Conservation (phyloP, 2,329 filamentous ascomycete genomes). For the Leptographium radiaticola region DNA sequence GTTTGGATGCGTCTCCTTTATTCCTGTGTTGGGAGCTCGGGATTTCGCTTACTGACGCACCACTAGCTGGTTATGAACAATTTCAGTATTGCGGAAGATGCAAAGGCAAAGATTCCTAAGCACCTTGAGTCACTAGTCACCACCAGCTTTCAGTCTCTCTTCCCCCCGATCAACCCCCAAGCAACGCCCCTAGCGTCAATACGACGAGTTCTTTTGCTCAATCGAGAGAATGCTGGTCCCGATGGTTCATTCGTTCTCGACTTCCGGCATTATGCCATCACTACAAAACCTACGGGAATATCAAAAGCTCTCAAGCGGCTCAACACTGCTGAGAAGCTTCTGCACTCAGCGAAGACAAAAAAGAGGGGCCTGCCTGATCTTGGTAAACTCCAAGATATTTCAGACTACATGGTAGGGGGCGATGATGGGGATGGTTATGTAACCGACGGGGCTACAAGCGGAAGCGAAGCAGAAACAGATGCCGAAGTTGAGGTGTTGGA, state of each 20-base stretch:
- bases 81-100: constrained; percentile 54
- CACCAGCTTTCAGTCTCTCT: constrained; percentile 90
- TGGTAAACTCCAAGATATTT: constrained; percentile 80
- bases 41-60: constrained; percentile 13
- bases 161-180: constrained; percentile 90
- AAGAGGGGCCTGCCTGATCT: constrained; percentile 76
- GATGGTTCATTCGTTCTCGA: constrained; percentile 69
- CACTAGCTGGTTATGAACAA: constrained; percentile 90
- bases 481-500: constrained; percentile 82
- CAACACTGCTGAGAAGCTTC: constrained; percentile 71
- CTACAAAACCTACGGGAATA: constrained; percentile 70
- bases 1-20: neutral
- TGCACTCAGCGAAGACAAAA: constrained; percentile 44
- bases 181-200: constrained; percentile 84
- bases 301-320: constrained; percentile 74
- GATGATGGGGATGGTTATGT: constrained; percentile 71
- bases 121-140: constrained; percentile 89
- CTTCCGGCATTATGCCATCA: constrained; percentile 90
- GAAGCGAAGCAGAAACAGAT: constrained; percentile 87
- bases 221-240: constrained; percentile 53
- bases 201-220: constrained; percentile 76
- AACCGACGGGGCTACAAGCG: constrained; percentile 62
- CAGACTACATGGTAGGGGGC: constrained; percentile 84
- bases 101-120: constrained; percentile 64
- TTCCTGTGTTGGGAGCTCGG: neutral